Percentiles rank a stretch among this genome's conserved stretches.
phyloP scores from a whole-genome alignment of 1,284 basidiomycete genomes.

The Fomitopsis pinicola region DNA sequence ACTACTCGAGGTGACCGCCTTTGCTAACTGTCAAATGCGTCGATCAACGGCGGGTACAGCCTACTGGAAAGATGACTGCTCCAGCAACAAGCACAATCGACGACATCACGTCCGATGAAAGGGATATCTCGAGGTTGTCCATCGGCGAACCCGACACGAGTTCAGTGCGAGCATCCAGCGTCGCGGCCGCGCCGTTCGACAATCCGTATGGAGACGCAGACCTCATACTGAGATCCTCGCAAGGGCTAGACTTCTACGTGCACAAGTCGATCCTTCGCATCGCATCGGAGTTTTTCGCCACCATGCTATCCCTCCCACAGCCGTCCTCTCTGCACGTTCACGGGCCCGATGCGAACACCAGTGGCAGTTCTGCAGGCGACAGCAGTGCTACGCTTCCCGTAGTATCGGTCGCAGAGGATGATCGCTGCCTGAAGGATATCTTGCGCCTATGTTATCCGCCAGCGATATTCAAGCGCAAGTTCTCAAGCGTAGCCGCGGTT shows the following conservation, averaged over 20 bases:
- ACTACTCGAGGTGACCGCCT: too few species aligned
- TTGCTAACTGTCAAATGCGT: too few species aligned
- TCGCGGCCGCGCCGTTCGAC: neutral
- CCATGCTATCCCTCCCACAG: neutral
- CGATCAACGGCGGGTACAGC: too few species aligned
- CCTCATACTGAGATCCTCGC: slow-evolving; percentile 18
- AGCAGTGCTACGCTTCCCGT: neutral
- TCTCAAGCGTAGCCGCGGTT: neutral
- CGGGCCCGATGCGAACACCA: neutral
- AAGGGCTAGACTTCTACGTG: slow-evolving; percentile 13
- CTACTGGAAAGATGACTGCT: too few species aligned
- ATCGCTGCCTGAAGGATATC: neutral
- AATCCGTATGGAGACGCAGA: neutral
- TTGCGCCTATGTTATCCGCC: neutral
- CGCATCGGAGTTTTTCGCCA: slow-evolving; percentile 21
- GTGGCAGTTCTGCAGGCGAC: neutral
- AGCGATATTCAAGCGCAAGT: neutral
- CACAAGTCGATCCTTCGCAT: slow-evolving; percentile 7
- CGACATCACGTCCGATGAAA: too few species aligned
- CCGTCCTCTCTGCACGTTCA: neutral
- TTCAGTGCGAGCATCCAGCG: too few species aligned
- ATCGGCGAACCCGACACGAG: too few species aligned
- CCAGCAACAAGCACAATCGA: too few species aligned
- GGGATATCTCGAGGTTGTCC: too few species aligned
- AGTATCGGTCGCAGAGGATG: neutral